Evolutionary conservation across 352 stramenopile species (phyloP).

Genomic region (Thraustochytrium sp.): DNA sequence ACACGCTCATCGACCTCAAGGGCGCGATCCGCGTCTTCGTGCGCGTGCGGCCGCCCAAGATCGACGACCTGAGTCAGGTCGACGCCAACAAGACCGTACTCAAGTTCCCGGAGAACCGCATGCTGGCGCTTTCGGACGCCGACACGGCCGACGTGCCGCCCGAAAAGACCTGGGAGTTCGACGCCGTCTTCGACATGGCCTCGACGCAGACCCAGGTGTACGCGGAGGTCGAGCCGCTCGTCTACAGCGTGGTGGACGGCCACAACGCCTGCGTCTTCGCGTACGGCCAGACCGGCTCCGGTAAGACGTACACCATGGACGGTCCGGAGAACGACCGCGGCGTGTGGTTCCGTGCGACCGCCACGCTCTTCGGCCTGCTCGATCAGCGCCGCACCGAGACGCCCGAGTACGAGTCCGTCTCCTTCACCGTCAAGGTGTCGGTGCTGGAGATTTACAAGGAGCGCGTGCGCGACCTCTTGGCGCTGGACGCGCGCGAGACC

Average conservation of each 20-base stretch:
- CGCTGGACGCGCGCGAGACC: not conserved
- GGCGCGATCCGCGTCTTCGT: slow-evolving; percentile 84
- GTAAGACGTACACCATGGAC: slow-evolving; percentile 44
- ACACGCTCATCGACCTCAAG: slow-evolving; percentile 65
- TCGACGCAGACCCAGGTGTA: slow-evolving; percentile 72
- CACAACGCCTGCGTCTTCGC: slow-evolving; percentile 81
- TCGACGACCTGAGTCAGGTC: not conserved
- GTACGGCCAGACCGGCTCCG: slow-evolving; percentile 67
- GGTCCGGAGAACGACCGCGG: slow-evolving; percentile 39
- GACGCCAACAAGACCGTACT: not conserved
- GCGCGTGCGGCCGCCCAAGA: slow-evolving; percentile 62
- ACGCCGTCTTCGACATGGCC: slow-evolving; percentile 42
- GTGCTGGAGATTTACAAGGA: slow-evolving; percentile 42
- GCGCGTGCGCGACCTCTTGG: slow-evolving; percentile 30
- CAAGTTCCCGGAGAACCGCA: not conserved
- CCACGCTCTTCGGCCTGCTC: slow-evolving; percentile 12
- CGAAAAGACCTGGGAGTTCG: slow-evolving; percentile 43
- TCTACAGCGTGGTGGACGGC: slow-evolving; percentile 68
- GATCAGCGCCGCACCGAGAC: slow-evolving; percentile 8
- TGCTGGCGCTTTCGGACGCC: not conserved
- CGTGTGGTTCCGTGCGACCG: not conserved
- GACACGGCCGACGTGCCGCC: slow-evolving; percentile 3
- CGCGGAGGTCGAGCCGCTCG: slow-evolving; percentile 78
- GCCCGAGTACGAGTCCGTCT: not conserved
- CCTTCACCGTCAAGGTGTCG: slow-evolving; percentile 1